Percentiles rank a stretch among this genome's conserved stretches.
Evolutionary conservation across 495 filamentous ascomycete species (phyloP).

Genomic region (Aspergillus homomorphus): DNA sequence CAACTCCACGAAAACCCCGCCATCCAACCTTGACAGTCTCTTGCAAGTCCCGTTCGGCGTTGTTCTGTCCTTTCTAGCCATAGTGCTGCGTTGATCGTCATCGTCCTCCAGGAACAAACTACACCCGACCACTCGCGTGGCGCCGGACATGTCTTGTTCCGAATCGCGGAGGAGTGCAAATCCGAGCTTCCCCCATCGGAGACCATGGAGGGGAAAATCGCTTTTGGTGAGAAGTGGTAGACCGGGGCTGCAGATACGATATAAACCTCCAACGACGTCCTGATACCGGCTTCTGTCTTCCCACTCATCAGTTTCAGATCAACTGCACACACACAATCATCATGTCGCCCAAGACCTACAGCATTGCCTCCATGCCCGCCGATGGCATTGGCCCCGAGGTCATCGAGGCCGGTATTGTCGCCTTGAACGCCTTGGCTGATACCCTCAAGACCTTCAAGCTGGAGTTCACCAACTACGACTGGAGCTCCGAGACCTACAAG

Average conservation of each 20-base stretch:
- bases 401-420: slow-evolving; percentile 44
- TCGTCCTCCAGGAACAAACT: neutral
- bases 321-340: neutral
- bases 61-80: neutral
- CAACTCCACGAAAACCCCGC: neutral
- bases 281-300: neutral
- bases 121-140: neutral
- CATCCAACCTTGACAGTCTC: neutral
- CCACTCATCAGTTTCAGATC: neutral
- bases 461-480: slow-evolving; percentile 49
- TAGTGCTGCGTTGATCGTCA: neutral
- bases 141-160: neutral
- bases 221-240: neutral
- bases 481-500: slow-evolving; percentile 54
- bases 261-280: neutral
- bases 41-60: neutral
- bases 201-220: neutral
- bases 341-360: slow-evolving; percentile 26
- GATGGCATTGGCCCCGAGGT: slow-evolving; percentile 58
- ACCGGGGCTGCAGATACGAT: neutral
- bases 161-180: neutral
- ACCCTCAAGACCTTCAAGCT: slow-evolving; percentile 46
- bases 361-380: slow-evolving; percentile 50
- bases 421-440: slow-evolving; percentile 43
- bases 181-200: neutral